phyloP scores from a whole-genome alignment of 1,284 basidiomycete genomes.

The Irpex lacteus region DNA sequence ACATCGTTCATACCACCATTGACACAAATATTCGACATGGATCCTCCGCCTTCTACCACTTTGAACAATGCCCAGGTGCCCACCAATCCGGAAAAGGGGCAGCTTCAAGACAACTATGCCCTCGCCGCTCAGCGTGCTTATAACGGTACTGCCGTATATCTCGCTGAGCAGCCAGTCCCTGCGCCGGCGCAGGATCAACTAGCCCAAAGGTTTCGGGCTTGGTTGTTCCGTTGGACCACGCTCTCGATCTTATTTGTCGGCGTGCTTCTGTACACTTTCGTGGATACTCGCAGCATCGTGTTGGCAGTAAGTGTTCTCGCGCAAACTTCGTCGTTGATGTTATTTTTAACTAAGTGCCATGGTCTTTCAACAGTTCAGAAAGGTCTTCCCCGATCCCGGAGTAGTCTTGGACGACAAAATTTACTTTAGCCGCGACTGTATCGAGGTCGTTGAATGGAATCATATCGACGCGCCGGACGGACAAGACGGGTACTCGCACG shows the following conservation, averaged over 20 bases:
- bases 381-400: background rate
- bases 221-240: background rate
- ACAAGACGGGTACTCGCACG: constrained; percentile 8
- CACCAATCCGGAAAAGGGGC: background rate
- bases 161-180: background rate
- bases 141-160: background rate
- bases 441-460: constrained; percentile 8
- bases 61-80: background rate
- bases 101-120: background rate
- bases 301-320: background rate
- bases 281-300: background rate
- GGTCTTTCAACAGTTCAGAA: background rate
- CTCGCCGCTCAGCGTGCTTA: background rate
- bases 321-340: background rate
- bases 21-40: no score
- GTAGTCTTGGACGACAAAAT: background rate
- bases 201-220: background rate
- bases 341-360: background rate
- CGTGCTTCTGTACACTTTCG: background rate
- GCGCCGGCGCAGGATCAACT: background rate
- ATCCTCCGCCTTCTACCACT: background rate
- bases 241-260: background rate
- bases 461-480: background rate
- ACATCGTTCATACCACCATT: no score
- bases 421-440: constrained; percentile 8